Base-by-base conservation (phyloP, 73 alveolate species). In the Durusdinium trenchii region DNA sequence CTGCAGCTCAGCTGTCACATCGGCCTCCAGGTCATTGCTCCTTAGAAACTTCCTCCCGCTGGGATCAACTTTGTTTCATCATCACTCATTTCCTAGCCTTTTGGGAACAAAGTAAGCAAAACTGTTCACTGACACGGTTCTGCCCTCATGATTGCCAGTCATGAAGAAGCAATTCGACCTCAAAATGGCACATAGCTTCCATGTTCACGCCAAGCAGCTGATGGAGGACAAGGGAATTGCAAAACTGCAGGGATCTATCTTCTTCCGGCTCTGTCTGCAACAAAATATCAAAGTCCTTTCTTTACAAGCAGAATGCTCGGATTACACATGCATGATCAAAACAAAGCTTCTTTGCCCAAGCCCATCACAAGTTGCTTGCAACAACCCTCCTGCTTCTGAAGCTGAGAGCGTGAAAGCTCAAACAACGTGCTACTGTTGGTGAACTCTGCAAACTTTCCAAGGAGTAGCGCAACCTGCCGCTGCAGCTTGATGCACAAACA, bases 381-480 rank as follows among this genome's bases (percentile, higher is more conserved):
- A 16, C 12, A 9, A 9, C n/a, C 84, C 71, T 81, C 91, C 91
- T 81, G 43, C 18, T 71, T 61, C 45, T 42, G 43, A 42, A 86
- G 95, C 67, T 86, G 61, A 2, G 78, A 64, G 26, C 61, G 43
- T 40, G 95, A 57, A 43, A 86, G 83, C 67, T 61, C 95, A 61
- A 86, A 40, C 62, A 86, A 62, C 46, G 73, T 42, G 28, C 62
- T 86, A 47, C 95, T 86, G 67, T 61, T 61, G 28, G 95, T 42
- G 61, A 64, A n/a, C 30, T 57, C 40, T 16, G 95, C 83, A n/a
- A 86, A 86, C 95, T 86, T 86, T 6, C 73, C 83, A 30, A 86
- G 61, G 7, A 86, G 95, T 83, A 60, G 23, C 42, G 95, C 82
- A 30, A 86, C 95, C 83, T 43, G 45, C 38, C 23, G 42, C 69